Conservation (phyloP, 768 basidiomycete genomes). For the Clathrus columnatus region DNA sequence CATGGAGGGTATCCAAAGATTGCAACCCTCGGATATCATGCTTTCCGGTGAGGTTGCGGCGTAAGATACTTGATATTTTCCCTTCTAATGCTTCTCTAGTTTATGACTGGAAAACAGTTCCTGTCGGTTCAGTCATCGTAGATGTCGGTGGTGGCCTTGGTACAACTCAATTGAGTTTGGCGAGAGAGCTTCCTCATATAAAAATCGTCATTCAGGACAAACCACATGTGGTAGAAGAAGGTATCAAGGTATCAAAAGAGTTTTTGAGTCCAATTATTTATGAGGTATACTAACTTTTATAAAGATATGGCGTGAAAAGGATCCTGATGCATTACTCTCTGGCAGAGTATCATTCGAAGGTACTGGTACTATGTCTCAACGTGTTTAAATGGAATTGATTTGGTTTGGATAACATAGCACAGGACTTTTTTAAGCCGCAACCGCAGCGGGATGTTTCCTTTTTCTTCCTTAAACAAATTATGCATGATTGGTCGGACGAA, state of each 20-base stretch:
- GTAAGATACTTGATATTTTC: background rate
- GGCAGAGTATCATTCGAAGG: slow-evolving; percentile 10
- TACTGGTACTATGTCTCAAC: background rate
- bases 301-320: background rate
- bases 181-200: slow-evolving; percentile 17
- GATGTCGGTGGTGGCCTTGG: slow-evolving; percentile 29
- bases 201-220: slow-evolving; percentile 26
- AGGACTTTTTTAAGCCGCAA: slow-evolving; percentile 23
- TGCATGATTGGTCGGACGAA: slow-evolving; percentile 27
- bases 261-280: background rate
- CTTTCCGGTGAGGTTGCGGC: slow-evolving; percentile 11
- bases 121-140: slow-evolving; percentile 20
- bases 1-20: slow-evolving; percentile 17
- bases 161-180: slow-evolving; percentile 17
- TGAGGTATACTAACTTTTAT: slow-evolving; percentile 1
- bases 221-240: slow-evolving; percentile 17
- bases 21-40: slow-evolving; percentile 12
- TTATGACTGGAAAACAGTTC: slow-evolving; percentile 21
- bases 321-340: background rate
- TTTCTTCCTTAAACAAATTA: slow-evolving; percentile 22
- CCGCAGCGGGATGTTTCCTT: slow-evolving; percentile 19
- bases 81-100: slow-evolving; percentile 12
- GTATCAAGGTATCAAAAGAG: slow-evolving; percentile 13
- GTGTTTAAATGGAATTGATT: background rate
- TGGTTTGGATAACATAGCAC: slow-evolving; percentile 7